Percentiles rank a stretch among this genome's conserved stretches.
Conservation (phyloP, 1,284 basidiomycete species). For the Trichosporon asahii region DNA sequence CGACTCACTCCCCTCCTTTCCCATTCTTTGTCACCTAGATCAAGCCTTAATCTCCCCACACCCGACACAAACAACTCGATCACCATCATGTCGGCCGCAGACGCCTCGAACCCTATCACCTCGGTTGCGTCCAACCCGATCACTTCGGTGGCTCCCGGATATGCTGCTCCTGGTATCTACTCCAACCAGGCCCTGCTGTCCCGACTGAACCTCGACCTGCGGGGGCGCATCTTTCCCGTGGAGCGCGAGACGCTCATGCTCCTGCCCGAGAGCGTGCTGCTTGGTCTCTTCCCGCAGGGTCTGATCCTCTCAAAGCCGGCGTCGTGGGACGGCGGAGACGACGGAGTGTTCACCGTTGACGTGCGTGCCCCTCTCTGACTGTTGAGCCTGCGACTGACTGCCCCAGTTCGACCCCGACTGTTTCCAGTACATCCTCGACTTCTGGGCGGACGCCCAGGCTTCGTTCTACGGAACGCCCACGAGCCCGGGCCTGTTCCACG, state of each 20-base stretch:
- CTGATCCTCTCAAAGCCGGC: constrained; percentile 86
- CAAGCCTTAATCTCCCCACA: neutral
- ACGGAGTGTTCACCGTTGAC: constrained; percentile 92
- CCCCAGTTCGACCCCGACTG: constrained; percentile 94
- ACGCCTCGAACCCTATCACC: constrained; percentile 51
- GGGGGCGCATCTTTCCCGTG: constrained; percentile 86
- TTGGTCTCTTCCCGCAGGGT: constrained; percentile 97
- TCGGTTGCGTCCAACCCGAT: constrained; percentile 55
- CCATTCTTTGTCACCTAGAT: neutral
- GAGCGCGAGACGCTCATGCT: constrained; percentile 99
- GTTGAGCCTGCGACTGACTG: neutral
- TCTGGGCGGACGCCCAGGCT: constrained; percentile 83
- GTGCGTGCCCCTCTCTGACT: constrained; percentile 59
- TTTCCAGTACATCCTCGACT: constrained; percentile 85
- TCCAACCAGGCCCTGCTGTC: constrained; percentile 64
- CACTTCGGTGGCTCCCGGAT: constrained; percentile 69
- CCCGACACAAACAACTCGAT: neutral
- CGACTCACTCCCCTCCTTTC: neutral
- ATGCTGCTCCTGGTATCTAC: constrained; percentile 29
- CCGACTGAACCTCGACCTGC: constrained; percentile 83
- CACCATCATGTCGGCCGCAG: constrained; percentile 30
- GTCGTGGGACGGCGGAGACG: constrained; percentile 70
- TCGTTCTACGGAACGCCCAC: constrained; percentile 84
- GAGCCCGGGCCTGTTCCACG: constrained; percentile 68
- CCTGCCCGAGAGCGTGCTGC: constrained; percentile 89